These are phyloP conservation scores for Cercospora brassicicola DNA, from an alignment of 2,329 filamentous ascomycete species.

Conservation along the genomic window DNA sequence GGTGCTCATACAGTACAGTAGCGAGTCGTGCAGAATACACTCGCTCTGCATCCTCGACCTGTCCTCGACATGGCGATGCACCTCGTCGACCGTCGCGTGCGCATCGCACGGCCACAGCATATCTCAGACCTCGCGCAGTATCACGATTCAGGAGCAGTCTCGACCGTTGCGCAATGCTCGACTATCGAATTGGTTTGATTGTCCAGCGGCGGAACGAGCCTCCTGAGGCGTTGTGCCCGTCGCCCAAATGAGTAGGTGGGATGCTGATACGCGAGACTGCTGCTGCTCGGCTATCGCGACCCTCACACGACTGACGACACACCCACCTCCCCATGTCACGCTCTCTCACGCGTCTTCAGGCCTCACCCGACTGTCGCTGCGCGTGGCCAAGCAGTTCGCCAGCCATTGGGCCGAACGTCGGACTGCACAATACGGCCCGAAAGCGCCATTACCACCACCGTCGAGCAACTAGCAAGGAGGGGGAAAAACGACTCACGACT, in stretches of 20 bases:
- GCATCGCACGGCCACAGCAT: not conserved
- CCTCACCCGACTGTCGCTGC: not conserved
- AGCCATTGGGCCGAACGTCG: not conserved
- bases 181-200: not conserved
- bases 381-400: not conserved
- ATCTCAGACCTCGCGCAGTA: not conserved
- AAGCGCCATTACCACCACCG: not conserved
- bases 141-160: not conserved
- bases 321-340: not conserved
- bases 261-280: not conserved
- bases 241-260: constrained; percentile 1
- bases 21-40: not conserved
- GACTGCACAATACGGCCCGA: not conserved
- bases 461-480: not conserved
- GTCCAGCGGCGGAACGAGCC: not conserved
- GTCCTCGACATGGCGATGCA: not conserved
- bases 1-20: not conserved
- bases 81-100: not conserved
- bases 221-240: not conserved
- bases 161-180: not conserved
- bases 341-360: not conserved
- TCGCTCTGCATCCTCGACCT: not conserved
- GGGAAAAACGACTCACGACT: not conserved
- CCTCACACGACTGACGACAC: not conserved
- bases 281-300: not conserved